Conservation (phyloP, 2,329 filamentous ascomycete genomes). For the Cercospora berteroae region DNA sequence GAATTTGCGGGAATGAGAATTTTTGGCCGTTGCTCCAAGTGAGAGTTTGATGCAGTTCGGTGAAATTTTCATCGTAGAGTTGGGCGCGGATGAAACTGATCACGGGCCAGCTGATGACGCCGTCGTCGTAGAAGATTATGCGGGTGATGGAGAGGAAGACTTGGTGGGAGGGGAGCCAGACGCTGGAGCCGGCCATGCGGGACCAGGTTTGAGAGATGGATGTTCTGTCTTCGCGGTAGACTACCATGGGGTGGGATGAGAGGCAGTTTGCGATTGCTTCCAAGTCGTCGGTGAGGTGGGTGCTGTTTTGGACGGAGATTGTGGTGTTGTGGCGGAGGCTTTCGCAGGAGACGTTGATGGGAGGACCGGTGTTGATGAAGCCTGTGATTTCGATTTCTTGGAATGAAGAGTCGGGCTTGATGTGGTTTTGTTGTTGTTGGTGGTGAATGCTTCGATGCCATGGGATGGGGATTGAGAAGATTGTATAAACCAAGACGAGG, state of each 20-base stretch:
- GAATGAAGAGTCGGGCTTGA: neutral
- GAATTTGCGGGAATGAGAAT: neutral
- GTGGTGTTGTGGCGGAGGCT: neutral
- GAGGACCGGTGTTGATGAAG: neutral
- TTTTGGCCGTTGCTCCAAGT: neutral
- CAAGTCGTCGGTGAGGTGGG: neutral
- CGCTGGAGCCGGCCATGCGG: neutral
- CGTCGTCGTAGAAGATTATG: neutral
- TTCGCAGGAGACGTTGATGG: neutral
- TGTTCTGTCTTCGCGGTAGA: neutral
- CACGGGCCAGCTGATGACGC: neutral
- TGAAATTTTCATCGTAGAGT: neutral
- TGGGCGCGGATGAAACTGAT: neutral
- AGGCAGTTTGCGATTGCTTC: neutral
- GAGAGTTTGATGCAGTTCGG: neutral
- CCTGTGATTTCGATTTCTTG: neutral
- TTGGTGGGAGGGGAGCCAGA: neutral
- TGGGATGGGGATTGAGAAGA: neutral
- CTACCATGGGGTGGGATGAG: neutral
- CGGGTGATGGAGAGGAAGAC: neutral
- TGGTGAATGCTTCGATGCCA: neutral
- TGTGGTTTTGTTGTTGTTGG: neutral
- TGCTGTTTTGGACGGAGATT: neutral
- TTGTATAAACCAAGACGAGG: neutral
- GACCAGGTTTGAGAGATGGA: neutral